Base-by-base conservation (phyloP, 176 grass and related monocot genomes). In the Phragmites australis region DNA sequence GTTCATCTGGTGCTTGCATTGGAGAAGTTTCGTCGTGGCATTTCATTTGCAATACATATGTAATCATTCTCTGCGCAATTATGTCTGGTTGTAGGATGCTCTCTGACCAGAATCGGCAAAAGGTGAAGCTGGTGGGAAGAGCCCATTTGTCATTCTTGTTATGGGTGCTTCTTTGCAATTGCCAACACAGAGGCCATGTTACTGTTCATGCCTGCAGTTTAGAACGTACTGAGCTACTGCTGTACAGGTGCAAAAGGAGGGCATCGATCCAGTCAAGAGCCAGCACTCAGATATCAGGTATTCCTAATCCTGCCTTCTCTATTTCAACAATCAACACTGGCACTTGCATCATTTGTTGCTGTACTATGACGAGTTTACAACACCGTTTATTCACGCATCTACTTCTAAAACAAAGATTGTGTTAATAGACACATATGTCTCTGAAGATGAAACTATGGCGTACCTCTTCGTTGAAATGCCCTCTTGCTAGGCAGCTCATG, bases 71-170 rank as follows among this genome's bases (percentile, higher is more conserved):
- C 3, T 16, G 13, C 15, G 6, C 9, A 49, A 59, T 29, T 25
- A 19, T 77, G 42, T 61, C 74, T 48, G 50, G 27, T 34, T 48
- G 50, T 56, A 48, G 14, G 22, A 27, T 76, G 40, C 18, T 68
- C 49, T 76, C 14, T 72, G 21, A 53, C 58, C 40, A 84, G 61
- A 84, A 76, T 56, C 77, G 63, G 61, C 43, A 67, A 83, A 75
- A 18, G 50, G 26, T 1, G 9, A n/a, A 64, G 46, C 26, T n/a
- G 27, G 42, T 77, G 75, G 26, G 75, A 48, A 34, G 44, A 50
- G 45, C 11, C n/a, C 19, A 49, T 22, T 50, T 49, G 75, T 21
- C 1, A 14, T 47, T 49, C 58, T 61, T 16, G 25, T 21, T 4
- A 23, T 44, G 5, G 40, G 7, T 8, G 5, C 19, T 46, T 26